phyloP scores from a whole-genome alignment of 2,329 filamentous ascomycete genomes.

The Clonostachys byssicola region DNA sequence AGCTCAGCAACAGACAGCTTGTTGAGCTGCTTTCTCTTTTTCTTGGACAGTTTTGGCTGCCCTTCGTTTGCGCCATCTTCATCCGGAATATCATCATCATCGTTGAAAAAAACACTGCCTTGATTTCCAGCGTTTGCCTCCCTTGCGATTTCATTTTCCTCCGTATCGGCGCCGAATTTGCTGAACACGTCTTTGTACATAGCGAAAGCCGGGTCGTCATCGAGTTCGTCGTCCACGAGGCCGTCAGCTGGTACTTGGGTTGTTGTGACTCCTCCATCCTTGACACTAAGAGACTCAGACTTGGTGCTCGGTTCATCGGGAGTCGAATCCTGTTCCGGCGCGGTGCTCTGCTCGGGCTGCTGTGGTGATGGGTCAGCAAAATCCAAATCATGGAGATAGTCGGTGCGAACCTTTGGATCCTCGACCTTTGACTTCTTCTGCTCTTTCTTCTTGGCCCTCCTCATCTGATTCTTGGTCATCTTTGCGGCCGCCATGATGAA shows the following conservation, averaged over 20 bases:
- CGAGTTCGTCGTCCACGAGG: constrained; percentile 22
- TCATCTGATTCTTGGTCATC: constrained; percentile 90
- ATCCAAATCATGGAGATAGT: neutral
- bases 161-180: constrained; percentile 67
- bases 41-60: constrained; percentile 79
- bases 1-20: constrained; percentile 93
- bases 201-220: constrained; percentile 70
- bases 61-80: constrained; percentile 69
- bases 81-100: constrained; percentile 82
- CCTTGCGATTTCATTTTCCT: constrained; percentile 59
- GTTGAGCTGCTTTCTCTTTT: constrained; percentile 86
- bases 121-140: constrained; percentile 70
- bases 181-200: constrained; percentile 80
- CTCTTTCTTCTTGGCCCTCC: constrained; percentile 91
- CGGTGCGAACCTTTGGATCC: constrained; percentile 21
- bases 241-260: constrained; percentile 32
- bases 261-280: constrained; percentile 1
- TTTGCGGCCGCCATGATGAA: constrained; percentile 60
- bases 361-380: neutral
- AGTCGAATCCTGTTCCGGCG: neutral
- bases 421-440: constrained; percentile 66
- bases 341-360: neutral
- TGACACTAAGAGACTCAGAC: neutral
- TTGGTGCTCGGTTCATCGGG: neutral
- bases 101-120: constrained; percentile 77